Conservation (phyloP, 139 green algal genomes). For the Monoraphidium neglectum region DNA sequence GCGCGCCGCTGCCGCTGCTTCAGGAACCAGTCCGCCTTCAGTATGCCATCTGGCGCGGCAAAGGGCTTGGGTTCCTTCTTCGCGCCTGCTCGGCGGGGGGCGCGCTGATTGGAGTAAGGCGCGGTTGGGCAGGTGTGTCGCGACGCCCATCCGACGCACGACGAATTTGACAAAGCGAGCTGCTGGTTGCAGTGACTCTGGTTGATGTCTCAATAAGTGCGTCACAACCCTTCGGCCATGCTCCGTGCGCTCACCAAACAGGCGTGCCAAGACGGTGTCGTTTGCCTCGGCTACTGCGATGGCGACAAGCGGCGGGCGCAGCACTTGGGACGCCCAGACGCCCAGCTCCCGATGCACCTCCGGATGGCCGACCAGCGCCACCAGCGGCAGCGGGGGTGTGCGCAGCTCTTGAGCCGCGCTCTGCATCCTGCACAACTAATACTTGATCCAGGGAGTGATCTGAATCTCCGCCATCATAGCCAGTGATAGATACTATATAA, state of each 20-base stretch:
- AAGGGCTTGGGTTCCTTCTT: conserved; percentile 16
- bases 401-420: no score
- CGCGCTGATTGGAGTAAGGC: background rate
- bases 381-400: conserved; percentile 24
- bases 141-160: background rate
- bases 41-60: conserved; percentile 25
- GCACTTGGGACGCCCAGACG: conserved; percentile 1
- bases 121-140: background rate
- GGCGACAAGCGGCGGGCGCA: conserved; percentile 18
- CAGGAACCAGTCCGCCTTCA: conserved; percentile 49
- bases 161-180: background rate
- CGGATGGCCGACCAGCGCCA: conserved; percentile 21
- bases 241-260: conserved; percentile 22
- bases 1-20: conserved; percentile 47
- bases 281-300: conserved; percentile 19
- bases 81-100: background rate
- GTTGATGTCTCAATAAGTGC: no score
- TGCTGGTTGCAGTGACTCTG: background rate
- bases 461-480: no score
- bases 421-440: no score
- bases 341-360: conserved; percentile 36
- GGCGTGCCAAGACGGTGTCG: conserved; percentile 7
- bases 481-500: no score
- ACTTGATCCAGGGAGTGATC: no score
- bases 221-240: no score